Conservation (phyloP, 805 yeast genomes). For the Candida chilensis region DNA sequence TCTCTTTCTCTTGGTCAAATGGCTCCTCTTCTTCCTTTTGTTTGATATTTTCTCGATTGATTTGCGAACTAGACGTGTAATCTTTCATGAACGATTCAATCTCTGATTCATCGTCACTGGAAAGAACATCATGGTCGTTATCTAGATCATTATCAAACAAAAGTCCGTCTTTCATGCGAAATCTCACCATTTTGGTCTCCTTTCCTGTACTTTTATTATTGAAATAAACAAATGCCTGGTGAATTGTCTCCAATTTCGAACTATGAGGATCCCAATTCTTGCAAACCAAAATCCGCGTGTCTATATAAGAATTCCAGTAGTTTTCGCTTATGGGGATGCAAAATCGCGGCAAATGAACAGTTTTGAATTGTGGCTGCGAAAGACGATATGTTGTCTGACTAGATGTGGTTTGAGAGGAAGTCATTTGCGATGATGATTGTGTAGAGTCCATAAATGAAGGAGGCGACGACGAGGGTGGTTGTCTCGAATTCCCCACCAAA, state of each 20-base stretch:
- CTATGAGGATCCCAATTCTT: background rate
- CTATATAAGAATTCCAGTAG: background rate
- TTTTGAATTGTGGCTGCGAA: background rate
- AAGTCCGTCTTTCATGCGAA: background rate
- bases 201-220: background rate
- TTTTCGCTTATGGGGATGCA: background rate
- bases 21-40: no score
- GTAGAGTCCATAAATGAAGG: no score
- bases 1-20: no score
- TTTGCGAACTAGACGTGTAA: no score
- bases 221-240: background rate
- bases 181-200: background rate
- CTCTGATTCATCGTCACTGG: slow-evolving; percentile 1
- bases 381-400: background rate
- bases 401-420: no score
- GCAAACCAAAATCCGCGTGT: background rate
- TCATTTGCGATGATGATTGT: no score
- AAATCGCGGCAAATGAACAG: no score
- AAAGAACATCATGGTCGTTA: background rate
- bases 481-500: background rate
- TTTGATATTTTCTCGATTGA: no score
- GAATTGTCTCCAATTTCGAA: background rate
- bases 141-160: background rate
- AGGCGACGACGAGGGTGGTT: background rate
- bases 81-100: background rate